Base-by-base conservation (phyloP, 2,329 filamentous ascomycete genomes). In the Colletotrichum liaoningense region DNA sequence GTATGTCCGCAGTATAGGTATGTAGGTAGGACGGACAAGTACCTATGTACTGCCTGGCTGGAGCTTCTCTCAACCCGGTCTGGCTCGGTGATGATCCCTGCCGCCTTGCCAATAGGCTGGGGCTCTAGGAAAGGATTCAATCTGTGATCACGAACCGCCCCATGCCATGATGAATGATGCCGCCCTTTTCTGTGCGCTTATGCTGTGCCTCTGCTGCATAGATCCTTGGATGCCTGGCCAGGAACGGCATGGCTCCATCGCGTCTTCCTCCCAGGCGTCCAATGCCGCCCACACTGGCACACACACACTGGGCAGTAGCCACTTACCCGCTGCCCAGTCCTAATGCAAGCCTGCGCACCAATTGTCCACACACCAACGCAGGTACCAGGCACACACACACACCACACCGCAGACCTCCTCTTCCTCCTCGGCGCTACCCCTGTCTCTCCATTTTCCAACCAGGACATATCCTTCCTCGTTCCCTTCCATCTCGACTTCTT, bases 381-480 rank as follows among this genome's bases (percentile, higher is more conserved):
- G 38, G 38, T 42, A 42, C 33, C 33, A 35, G 33, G 33, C 33
- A 35, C 33, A 35, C 33, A 35, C 33, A 33, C 30, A 33, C 33
- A 33, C 33, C 62, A 58, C 69, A 72, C 69, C 69, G 63, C 70
- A 60, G 55, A 54, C 46, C 38, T n/a, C 42, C 56, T 55, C 56
- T 33, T 42, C 33, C 42, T 11, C 42, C 42, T 49, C 42, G 42
- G 42, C 42, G 42, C 42, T 49, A 46, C 38, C 62, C 67, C 67
- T 55, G 54, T 55, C 65, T 60, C 12, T 60, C 70, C 71, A 73
- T 73, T 73, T 22, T 73, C 71, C 71, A 35, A 35, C 33, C 33
- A 73, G 60, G 71, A 73, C 71, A 73, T 73, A 71, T 73, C 71
- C 71, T 54, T 73, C 55, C 73, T 68, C 66, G 35, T 66, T 67